phyloP scores from a whole-genome alignment of 371 early-diverging fungal species.

The Cokeromyces recurvatus region DNA sequence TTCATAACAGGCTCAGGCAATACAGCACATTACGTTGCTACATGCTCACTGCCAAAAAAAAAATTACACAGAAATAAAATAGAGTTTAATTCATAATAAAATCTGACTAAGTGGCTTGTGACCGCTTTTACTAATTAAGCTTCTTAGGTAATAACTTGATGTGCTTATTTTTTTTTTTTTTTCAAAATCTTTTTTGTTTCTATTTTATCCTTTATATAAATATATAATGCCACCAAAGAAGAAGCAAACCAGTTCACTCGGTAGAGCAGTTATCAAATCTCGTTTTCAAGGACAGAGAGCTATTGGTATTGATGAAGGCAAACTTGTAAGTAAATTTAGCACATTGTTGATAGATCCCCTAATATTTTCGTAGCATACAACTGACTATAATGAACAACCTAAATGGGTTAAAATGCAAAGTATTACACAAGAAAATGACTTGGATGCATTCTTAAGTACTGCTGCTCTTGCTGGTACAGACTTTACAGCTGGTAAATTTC shows the following conservation, averaged over 20 bases:
- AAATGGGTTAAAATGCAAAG: conserved; percentile 89
- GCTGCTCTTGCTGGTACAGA: conserved; percentile 94
- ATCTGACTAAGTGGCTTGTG: no score
- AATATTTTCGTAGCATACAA: conserved; percentile 66
- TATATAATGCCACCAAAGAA: conserved; percentile 33
- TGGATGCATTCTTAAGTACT: conserved; percentile 93
- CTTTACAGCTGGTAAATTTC: conserved; percentile 91
- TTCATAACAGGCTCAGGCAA: no score
- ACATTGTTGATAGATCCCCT: background rate
- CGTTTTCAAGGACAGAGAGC: conserved; percentile 84
- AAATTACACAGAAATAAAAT: no score
- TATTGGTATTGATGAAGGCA: conserved; percentile 64
- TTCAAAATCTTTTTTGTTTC: no score
- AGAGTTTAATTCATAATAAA: no score
- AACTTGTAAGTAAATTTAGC: conserved; percentile 40
- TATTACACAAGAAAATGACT: conserved; percentile 94
- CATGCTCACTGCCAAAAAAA: no score
- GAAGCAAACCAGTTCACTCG: conserved; percentile 54
- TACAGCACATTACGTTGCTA: no score
- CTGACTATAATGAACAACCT: conserved; percentile 79
- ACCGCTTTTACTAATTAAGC: no score
- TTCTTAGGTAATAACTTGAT: no score
- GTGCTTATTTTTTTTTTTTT: no score
- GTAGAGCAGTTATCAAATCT: conserved; percentile 88
- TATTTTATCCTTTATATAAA: background rate